These are phyloP conservation scores for Penicillium pancosmium DNA, from an alignment of 495 filamentous ascomycete genomes.

Conservation along the genomic window DNA sequence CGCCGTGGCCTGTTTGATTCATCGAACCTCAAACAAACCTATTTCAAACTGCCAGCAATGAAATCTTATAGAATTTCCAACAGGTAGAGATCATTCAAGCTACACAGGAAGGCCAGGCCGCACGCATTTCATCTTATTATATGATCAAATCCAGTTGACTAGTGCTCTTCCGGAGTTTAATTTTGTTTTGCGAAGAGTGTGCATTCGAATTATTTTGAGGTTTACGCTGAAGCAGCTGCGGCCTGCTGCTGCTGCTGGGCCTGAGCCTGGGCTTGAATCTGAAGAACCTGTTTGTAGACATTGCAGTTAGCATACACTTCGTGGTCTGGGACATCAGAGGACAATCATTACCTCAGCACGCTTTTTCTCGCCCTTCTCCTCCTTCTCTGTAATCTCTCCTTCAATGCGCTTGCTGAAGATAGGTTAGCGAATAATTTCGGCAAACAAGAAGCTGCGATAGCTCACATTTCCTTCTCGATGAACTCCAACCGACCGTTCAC, in stretches of 20 bases:
- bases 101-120: background rate
- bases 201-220: background rate
- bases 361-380: constrained; percentile 81
- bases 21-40: too few relatives aligned
- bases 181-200: background rate
- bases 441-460: constrained; percentile 7
- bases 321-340: background rate
- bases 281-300: constrained; percentile 39
- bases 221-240: constrained; percentile 41
- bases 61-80: background rate
- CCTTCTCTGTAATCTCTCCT: constrained; percentile 72
- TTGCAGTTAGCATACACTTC: constrained; percentile 19
- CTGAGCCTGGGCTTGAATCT: constrained; percentile 47
- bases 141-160: background rate
- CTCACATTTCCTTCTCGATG: constrained; percentile 92
- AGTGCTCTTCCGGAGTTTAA: too few relatives aligned
- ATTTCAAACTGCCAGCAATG: too few relatives aligned
- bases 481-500: constrained; percentile 90
- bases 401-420: constrained; percentile 77
- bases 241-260: constrained; percentile 41
- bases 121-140: background rate
- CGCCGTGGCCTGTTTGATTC: too few relatives aligned
- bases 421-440: constrained; percentile 11
- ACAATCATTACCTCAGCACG: constrained; percentile 62
- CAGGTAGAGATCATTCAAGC: background rate